Base-by-base conservation (phyloP, 192 early-diverging fungal genomes). In the Geranomyces michiganensis region DNA sequence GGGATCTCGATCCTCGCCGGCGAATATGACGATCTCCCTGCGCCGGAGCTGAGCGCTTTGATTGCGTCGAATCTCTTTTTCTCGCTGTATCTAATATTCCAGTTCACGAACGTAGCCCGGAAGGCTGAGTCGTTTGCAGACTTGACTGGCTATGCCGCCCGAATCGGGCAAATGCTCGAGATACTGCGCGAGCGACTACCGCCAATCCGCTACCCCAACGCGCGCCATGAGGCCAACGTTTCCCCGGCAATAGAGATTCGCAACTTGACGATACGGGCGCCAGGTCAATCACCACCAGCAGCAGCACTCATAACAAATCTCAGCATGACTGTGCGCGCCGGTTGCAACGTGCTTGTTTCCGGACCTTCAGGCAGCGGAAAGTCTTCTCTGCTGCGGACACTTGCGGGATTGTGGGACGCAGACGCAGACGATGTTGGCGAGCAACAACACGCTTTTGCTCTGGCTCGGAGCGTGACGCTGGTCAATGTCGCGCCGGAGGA, bases 331-430 rank as follows among this genome's bases (percentile, higher is more conserved):
- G 53, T 80, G 24, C 30, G 14, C 0, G 36, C 31, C 32, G 73
- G 70, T 12, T 48, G 68, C 19, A 72, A 79, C 61, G 61, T 77
- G 24, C 56, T 82, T 36, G 80, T 82, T 56, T 77, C 71, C 14
- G 83, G 80, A n/a, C 88, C 91, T 6, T 93, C 93, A 64, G 95
- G 95, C 73, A 73, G 77, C 19, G 95, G 95, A 36, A 97, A 97
- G 71, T 91, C 92, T 17, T 91, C 92, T 7, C 47, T 97, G 19
- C 62, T 96, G 22, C 84, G 93, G 6, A 85, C 85, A 7, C 80
- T 96, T 51, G 87, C 89, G 21, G 91, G 91, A 0, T 71, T 97
- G 36, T 96, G 92, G 92, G 58, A 27, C 31, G 27, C 29, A 26
- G 29, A 60, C 29, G 17, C 12, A 4, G 58, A 32, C 6, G 36